Evolutionary conservation across 2,329 filamentous ascomycete genomes (phyloP).

Genomic region (Diaporthe humulicola): DNA sequence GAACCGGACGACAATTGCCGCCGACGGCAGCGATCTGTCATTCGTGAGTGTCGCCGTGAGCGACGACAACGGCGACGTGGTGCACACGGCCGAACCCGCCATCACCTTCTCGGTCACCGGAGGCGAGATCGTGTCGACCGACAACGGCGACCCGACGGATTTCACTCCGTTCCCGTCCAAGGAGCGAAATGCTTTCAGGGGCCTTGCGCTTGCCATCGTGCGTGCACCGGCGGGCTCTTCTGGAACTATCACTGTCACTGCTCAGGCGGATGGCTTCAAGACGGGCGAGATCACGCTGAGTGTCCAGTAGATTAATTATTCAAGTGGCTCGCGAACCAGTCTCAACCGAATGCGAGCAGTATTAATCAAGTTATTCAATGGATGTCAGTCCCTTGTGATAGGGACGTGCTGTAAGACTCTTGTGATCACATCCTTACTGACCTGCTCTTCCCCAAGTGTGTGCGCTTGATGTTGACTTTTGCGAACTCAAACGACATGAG

Average conservation of each 20-base stretch:
- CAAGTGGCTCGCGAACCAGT: background rate
- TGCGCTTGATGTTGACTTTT: no score
- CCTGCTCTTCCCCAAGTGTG: no score
- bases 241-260: background rate
- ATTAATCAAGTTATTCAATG: background rate
- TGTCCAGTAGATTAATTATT: background rate
- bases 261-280: constrained; percentile 13
- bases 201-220: constrained; percentile 56
- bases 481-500: no score
- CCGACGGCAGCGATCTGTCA: constrained; percentile 59
- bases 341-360: no score
- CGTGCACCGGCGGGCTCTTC: constrained; percentile 7
- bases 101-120: constrained; percentile 60
- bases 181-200: constrained; percentile 56
- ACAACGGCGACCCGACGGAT: constrained; percentile 64
- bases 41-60: constrained; percentile 61
- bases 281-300: constrained; percentile 6
- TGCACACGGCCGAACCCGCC: constrained; percentile 56
- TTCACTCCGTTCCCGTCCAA: constrained; percentile 56
- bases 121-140: constrained; percentile 62
- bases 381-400: background rate
- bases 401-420: background rate
- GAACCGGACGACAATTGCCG: constrained; percentile 47
- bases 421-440: background rate
- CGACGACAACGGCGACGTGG: constrained; percentile 58